A percentile compares a stretch with the other conserved stretches of the same genome.
These are phyloP conservation scores for Capsella rubella DNA, from an alignment of 441 rosid genomes.

Conservation along the genomic window DNA sequence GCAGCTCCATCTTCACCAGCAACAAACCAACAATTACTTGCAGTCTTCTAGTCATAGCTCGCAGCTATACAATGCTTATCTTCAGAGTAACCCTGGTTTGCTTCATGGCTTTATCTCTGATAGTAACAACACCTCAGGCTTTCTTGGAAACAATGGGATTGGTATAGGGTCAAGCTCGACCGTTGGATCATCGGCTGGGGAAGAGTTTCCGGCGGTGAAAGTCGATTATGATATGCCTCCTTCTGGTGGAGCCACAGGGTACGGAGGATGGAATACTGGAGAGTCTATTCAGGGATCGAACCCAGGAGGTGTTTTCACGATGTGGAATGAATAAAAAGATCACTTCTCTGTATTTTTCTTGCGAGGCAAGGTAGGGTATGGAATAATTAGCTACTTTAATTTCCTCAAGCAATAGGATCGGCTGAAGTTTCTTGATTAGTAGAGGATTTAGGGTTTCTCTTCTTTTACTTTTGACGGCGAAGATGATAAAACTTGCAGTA, in stretches of 20 bases:
- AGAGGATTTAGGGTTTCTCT: slow-evolving; percentile 30
- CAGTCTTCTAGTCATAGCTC: slow-evolving; percentile 56
- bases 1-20: slow-evolving; percentile 73
- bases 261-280: slow-evolving; percentile 72
- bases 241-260: slow-evolving; percentile 53
- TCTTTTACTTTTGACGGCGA: slow-evolving; percentile 26
- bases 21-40: slow-evolving; percentile 48
- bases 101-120: slow-evolving; percentile 72
- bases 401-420: slow-evolving; percentile 26
- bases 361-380: slow-evolving; percentile 35
- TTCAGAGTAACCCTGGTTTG: slow-evolving; percentile 73
- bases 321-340: slow-evolving; percentile 80
- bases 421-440: slow-evolving; percentile 31
- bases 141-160: slow-evolving; percentile 54
- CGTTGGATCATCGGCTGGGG: slow-evolving; percentile 60
- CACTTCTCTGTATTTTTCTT: slow-evolving; percentile 7
- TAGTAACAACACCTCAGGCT: slow-evolving; percentile 62
- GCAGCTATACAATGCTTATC: slow-evolving; percentile 70
- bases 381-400: slow-evolving; percentile 7
- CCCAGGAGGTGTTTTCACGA: slow-evolving; percentile 74
- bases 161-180: slow-evolving; percentile 62
- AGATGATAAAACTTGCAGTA: slow-evolving; percentile 18
- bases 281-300: slow-evolving; percentile 79
- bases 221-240: slow-evolving; percentile 85
- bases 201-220: slow-evolving; percentile 70